Percentiles rank a stretch among this genome's conserved stretches.
These are phyloP conservation scores for Scutellaria baicalensis DNA, from an alignment of 257 asterid species.

Conservation along the genomic window DNA sequence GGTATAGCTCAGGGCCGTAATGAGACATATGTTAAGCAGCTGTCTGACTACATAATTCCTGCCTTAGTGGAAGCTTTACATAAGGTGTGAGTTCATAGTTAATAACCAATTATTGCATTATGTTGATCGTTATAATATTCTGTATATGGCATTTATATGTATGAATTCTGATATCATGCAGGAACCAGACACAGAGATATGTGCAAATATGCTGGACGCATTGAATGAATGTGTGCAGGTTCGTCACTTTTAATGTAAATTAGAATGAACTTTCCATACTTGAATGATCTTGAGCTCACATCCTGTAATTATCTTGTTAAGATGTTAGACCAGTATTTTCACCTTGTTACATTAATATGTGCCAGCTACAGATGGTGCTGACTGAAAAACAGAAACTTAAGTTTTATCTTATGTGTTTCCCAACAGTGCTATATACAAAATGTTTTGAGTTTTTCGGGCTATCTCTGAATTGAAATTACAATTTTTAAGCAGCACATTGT, in stretches of 20 bases:
- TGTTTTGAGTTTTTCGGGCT: background rate
- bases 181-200: conserved; percentile 89
- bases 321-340: background rate
- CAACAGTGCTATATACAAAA: background rate
- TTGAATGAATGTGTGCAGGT: conserved; percentile 80
- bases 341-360: background rate
- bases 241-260: conserved; percentile 9
- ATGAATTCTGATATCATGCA: conserved; percentile 27
- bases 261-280: background rate
- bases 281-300: background rate
- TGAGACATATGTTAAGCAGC: conserved; percentile 69
- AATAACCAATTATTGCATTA: background rate
- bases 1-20: conserved; percentile 89
- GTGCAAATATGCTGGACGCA: conserved; percentile 76
- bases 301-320: background rate
- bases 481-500: background rate
- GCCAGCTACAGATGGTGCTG: background rate
- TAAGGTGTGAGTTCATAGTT: conserved; percentile 40
- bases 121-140: background rate
- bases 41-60: conserved; percentile 66
- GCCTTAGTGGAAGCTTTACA: conserved; percentile 83
- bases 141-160: conserved; percentile 16
- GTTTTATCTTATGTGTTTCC: background rate
- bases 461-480: background rate
- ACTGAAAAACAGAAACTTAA: background rate